phyloP scores from a whole-genome alignment of 805 yeast genomes.

The Debaryomyces prosopidis region DNA sequence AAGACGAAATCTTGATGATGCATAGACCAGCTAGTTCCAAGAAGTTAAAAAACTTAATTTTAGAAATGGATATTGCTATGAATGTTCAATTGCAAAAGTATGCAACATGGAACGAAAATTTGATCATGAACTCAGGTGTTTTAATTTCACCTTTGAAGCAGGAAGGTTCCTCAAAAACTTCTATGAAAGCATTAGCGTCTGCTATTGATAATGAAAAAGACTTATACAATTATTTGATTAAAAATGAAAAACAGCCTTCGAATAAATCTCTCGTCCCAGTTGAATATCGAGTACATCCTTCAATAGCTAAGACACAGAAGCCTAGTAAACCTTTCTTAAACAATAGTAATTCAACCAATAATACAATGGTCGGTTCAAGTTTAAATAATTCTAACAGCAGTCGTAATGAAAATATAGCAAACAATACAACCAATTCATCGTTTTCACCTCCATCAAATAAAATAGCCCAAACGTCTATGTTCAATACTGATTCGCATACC shows the following conservation, averaged over 20 bases:
- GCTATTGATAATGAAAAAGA: conserved; percentile 83
- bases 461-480: background rate
- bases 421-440: background rate
- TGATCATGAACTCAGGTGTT: conserved; percentile 81
- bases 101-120: conserved; percentile 83
- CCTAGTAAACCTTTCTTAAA: conserved; percentile 36
- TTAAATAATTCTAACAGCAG: conserved; percentile 1
- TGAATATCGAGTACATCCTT: conserved; percentile 70
- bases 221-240: conserved; percentile 66
- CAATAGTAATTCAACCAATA: conserved; percentile 4
- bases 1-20: conserved; percentile 68
- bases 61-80: conserved; percentile 89
- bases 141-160: conserved; percentile 71
- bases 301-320: conserved; percentile 44
- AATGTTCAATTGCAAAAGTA: conserved; percentile 85
- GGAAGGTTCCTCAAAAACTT: conserved; percentile 47
- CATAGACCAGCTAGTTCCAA: conserved; percentile 78
- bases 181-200: conserved; percentile 77
- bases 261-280: conserved; percentile 59
- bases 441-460: conserved; percentile 1
- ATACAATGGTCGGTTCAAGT: background rate
- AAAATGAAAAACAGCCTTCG: conserved; percentile 38
- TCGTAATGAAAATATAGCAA: conserved; percentile 1
- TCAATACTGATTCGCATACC: background rate
- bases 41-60: conserved; percentile 70